Conservation (phyloP, 306 rosid species). For the Cucumis sativus region Cucumber_9930_V3 NC_026659.2:20373501-20374000, state of each 20-base stretch:
- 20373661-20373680: constrained; percentile 97
- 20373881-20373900: not conserved
- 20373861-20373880: not conserved
- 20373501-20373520: constrained; percentile 90
- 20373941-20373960: not conserved
- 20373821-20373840: not conserved
- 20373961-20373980: not conserved
- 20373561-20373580: constrained; percentile 17
- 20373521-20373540: constrained; percentile 86
- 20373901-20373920: not conserved
- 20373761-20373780: not conserved
- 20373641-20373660: constrained; percentile 84
- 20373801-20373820: not conserved
- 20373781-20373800: not conserved
- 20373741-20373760: constrained; percentile 27
- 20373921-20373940: not conserved
- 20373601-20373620: not conserved
- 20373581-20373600: constrained; percentile 1
- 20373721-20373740: constrained; percentile 97
- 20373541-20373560: constrained; percentile 87
- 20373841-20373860: not conserved
- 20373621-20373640: not conserved
- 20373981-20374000: not conserved
- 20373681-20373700: constrained; percentile 93
- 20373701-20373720: constrained; percentile 98